Evolutionary conservation across 2,329 filamentous ascomycete genomes (phyloP).

Genomic region (Colletotrichum tabaci): DNA sequence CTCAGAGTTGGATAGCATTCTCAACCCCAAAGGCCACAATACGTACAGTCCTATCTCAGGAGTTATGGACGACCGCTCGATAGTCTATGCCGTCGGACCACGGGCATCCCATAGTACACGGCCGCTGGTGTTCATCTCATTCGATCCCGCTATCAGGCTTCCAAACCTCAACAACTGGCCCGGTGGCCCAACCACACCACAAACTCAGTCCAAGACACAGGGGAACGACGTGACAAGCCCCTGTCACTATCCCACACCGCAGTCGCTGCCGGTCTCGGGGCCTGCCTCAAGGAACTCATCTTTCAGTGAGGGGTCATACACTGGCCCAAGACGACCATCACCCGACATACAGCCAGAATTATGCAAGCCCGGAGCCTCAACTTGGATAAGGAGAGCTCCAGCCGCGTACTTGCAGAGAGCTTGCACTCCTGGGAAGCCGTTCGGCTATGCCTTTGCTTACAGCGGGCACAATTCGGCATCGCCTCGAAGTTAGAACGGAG

Average conservation of each 20-base stretch:
- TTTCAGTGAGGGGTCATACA: slow-evolving; percentile 30
- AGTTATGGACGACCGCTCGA: slow-evolving; percentile 61
- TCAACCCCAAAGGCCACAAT: slow-evolving; percentile 54
- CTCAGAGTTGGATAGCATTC: slow-evolving; percentile 53
- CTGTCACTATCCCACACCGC: slow-evolving; percentile 23
- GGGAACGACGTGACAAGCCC: neutral
- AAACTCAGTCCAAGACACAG: neutral
- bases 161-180: slow-evolving; percentile 46
- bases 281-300: slow-evolving; percentile 21
- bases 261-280: slow-evolving; percentile 28
- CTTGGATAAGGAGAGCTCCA: slow-evolving; percentile 20
- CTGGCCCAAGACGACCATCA: slow-evolving; percentile 41
- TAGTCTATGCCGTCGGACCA: slow-evolving; percentile 61
- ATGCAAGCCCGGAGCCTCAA: neutral
- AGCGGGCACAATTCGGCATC: slow-evolving; percentile 4
- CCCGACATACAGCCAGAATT: neutral
- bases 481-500: neutral
- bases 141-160: slow-evolving; percentile 58
- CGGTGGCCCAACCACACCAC: slow-evolving; percentile 36
- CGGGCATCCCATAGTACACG: slow-evolving; percentile 44
- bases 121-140: slow-evolving; percentile 59
- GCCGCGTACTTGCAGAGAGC: slow-evolving; percentile 24
- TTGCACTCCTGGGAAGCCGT: neutral
- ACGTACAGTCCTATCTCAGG: slow-evolving; percentile 56
- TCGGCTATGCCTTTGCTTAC: slow-evolving; percentile 38